Conservation (phyloP, 768 basidiomycete species). For the Clitopilus passeckerianus region DNA sequence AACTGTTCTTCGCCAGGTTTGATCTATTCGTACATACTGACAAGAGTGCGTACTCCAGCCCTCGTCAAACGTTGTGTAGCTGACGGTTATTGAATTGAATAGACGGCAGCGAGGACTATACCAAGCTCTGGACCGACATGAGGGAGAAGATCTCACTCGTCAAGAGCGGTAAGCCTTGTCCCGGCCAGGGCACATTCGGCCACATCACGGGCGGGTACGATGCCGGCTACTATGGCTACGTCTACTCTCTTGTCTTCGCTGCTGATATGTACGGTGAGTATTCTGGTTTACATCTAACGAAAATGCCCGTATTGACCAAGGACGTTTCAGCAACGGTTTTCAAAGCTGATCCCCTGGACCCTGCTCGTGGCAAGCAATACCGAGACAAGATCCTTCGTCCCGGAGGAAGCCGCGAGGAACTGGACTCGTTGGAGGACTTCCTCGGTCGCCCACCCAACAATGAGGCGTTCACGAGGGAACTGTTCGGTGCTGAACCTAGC, state of each 20-base stretch:
- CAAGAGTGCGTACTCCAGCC: constrained; percentile 35
- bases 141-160: constrained; percentile 69
- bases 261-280: constrained; percentile 51
- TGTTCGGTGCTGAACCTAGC: constrained; percentile 44
- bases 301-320: neutral
- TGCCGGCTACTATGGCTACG: constrained; percentile 70
- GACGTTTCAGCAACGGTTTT: constrained; percentile 60
- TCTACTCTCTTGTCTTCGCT: constrained; percentile 67
- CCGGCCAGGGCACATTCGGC: constrained; percentile 73
- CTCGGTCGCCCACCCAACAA: constrained; percentile 71
- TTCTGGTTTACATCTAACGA: neutral
- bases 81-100: constrained; percentile 2
- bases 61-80: no score
- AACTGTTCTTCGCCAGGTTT: constrained; percentile 80
- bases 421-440: constrained; percentile 80
- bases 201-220: constrained; percentile 77
- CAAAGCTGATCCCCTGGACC: constrained; percentile 71
- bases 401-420: constrained; percentile 77
- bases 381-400: constrained; percentile 69
- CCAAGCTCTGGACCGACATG: constrained; percentile 73
- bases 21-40: constrained; percentile 74
- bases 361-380: constrained; percentile 60
- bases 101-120: constrained; percentile 62
- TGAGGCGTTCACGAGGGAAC: constrained; percentile 66
- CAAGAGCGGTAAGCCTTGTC: constrained; percentile 49